Conservation (phyloP, 352 stramenopile species). For the Phytophthora sojae region DNA sequence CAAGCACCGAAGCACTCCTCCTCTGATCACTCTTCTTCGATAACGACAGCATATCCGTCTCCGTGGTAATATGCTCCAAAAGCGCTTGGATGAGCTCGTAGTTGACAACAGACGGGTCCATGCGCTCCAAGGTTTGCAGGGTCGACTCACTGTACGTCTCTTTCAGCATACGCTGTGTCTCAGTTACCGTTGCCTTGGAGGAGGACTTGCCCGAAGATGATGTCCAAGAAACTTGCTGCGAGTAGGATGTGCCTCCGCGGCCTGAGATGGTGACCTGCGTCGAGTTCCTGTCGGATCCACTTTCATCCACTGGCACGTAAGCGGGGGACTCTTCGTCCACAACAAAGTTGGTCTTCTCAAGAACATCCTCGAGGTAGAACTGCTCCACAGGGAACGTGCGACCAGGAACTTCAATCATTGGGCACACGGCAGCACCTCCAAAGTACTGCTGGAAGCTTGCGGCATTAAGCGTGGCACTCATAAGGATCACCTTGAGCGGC, state of each 20-base stretch:
- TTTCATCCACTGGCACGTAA: conserved; percentile 48
- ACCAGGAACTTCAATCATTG: conserved; percentile 92
- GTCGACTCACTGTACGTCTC: conserved; percentile 90
- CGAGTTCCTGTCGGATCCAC: conserved; percentile 36
- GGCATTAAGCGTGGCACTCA: conserved; percentile 97
- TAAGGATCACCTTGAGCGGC: conserved; percentile 95
- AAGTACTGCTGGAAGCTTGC: conserved; percentile 97
- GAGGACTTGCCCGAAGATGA: conserved; percentile 38
- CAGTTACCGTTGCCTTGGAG: conserved; percentile 22
- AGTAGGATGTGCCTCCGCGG: conserved; percentile 67
- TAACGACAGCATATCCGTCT: conserved; percentile 54
- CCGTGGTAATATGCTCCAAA: conserved; percentile 79
- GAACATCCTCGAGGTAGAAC: conserved; percentile 95
- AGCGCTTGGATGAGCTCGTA: conserved; percentile 94
- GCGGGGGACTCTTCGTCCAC: conserved; percentile 77
- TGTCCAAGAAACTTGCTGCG: conserved; percentile 69
- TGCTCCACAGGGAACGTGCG: conserved; percentile 97
- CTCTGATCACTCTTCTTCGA: conserved; percentile 11
- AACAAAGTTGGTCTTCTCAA: conserved; percentile 88
- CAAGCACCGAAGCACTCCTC: conserved; percentile 90
- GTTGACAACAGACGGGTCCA: conserved; percentile 94
- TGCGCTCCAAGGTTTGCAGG: conserved; percentile 77
- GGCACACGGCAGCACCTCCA: conserved; percentile 78
- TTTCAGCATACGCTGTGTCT: conserved; percentile 32
- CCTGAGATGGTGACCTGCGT: conserved; percentile 72